Percentiles rank a stretch among this genome's conserved stretches.
These are phyloP conservation scores for Osmanthus fragrans DNA, from an alignment of 257 asterid species.

Conservation along the genomic window DNA sequence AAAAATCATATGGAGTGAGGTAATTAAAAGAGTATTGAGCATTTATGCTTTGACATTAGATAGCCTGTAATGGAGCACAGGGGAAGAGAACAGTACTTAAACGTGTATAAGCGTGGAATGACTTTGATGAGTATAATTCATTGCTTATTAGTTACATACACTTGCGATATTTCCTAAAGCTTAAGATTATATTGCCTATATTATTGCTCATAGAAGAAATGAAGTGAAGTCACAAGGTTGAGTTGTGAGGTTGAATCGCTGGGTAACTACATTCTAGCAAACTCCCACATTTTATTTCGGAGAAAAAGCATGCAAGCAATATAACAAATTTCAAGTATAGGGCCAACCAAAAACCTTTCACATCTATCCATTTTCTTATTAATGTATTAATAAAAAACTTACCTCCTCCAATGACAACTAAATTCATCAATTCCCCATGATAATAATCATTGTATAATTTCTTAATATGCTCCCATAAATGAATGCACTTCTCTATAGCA, in stretches of 20 bases:
- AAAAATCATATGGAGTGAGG: background rate
- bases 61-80: background rate
- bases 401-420: constrained; percentile 96
- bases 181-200: constrained; percentile 1
- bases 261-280: background rate
- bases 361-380: background rate
- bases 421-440: constrained; percentile 88
- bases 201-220: constrained; percentile 8
- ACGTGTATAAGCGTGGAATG: background rate
- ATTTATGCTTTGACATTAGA: background rate
- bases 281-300: background rate
- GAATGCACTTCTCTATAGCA: constrained; percentile 86
- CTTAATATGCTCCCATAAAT: constrained; percentile 73
- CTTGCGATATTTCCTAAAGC: background rate
- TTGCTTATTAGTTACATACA: background rate
- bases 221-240: background rate
- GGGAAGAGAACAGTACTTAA: background rate
- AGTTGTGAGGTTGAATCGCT: constrained; percentile 8
- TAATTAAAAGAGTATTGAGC: background rate
- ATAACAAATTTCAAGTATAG: background rate
- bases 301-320: constrained; percentile 1
- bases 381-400: constrained; percentile 22
- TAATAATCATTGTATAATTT: constrained; percentile 71
- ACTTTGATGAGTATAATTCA: background rate
- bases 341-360: constrained; percentile 12